Evolutionary conservation across 2,329 filamentous ascomycete species (phyloP), one percentile per base, ranked within the genome.

Genomic region (Coleophoma eucalyptorum): DNA sequence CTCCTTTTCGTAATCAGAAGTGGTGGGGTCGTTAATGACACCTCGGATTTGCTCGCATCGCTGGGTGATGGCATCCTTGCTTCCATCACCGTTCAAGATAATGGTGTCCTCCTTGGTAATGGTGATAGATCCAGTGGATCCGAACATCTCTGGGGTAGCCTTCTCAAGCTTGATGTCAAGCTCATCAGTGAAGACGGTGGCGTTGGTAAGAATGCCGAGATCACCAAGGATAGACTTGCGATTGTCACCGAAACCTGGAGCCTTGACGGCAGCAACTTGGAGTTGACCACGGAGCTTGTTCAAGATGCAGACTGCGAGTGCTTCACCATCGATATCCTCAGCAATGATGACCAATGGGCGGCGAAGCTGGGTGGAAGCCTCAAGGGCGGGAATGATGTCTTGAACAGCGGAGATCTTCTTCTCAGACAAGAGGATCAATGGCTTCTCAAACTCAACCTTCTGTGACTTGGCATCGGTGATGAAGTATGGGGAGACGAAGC

Each of bases 41-140:
- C 93, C 92, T 63, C 94, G 92, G 75, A 99, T 99, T 81, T 99
- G 94, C 78, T 99, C 94, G 76, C 94, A 97, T 70, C 94, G 89
- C 81, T 97, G 91, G 59, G 89, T 76, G 66, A 99, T 95, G 60
- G 81, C 72, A 68, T 99, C 94, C 83, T 97, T 97, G 86, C 78
- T 87, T 58, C 94, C 94, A 67, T 96, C 91, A 51, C 94, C 94
- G 74, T 99, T 99, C 57, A 99, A 84, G 68, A 99, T 86, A 72
- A 99, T 97, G 64, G 94, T 99, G 75, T 99, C 94, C 78, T 99
- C 94, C 84, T 99, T 99, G 72, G 94, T 99, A 77, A 99, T 97
- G 72, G 94, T 97, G 78, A 99, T 97, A 66, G 92, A 94, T 58
- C 94, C 94, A 62, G 94, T 97, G 53, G 90, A 94, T 62, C 94